Percentiles rank a stretch among this genome's conserved stretches.
Evolutionary conservation across 148 eudicot species (phyloP).

Genomic region (Diospyros kaki): DNA sequence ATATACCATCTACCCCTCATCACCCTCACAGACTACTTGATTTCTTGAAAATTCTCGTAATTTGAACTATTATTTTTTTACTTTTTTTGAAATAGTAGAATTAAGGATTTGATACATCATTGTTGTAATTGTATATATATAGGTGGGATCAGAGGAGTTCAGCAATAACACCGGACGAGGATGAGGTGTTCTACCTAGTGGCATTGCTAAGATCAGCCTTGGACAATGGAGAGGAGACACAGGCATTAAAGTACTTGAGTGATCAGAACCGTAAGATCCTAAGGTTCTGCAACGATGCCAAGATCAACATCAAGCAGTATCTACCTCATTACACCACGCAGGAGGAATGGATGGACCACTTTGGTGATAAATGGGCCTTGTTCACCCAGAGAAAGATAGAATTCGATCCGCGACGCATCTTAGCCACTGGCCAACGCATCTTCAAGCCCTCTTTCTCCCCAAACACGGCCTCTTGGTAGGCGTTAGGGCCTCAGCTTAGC

Average conservation of each 20-base stretch:
- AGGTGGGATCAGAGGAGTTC: conserved; percentile 81
- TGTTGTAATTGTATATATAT: background rate
- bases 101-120: no score
- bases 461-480: conserved; percentile 11
- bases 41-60: no score
- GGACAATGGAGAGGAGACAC: conserved; percentile 57
- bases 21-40: no score
- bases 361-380: conserved; percentile 58
- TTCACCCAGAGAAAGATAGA: conserved; percentile 47
- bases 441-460: conserved; percentile 38
- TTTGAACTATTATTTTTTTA: no score
- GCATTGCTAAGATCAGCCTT: conserved; percentile 68
- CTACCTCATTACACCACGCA: conserved; percentile 69
- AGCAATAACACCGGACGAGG: conserved; percentile 70
- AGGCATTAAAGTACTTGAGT: conserved; percentile 43
- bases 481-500: background rate
- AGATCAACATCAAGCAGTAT: conserved; percentile 66
- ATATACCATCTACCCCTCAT: no score
- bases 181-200: conserved; percentile 64
- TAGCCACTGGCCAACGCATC: conserved; percentile 81
- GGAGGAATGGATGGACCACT: conserved; percentile 71
- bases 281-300: conserved; percentile 47
- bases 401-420: conserved; percentile 64
- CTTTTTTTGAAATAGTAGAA: no score
- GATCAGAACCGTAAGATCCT: conserved; percentile 56